Base-by-base conservation (phyloP, 257 asterid species). In the Plantago ovata region DNA sequence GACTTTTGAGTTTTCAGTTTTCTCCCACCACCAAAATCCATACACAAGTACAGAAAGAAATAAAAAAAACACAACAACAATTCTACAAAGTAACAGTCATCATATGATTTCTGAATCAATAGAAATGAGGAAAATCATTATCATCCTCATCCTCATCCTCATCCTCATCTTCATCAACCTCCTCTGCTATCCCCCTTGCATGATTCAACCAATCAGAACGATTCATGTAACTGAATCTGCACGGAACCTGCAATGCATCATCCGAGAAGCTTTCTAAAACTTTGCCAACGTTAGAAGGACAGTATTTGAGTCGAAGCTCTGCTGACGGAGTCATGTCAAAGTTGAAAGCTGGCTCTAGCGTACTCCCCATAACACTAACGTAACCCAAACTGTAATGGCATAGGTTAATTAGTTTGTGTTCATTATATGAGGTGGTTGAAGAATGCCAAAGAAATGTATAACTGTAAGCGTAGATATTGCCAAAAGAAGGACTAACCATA, bases 401-500 rank as follows among this genome's bases (percentile, higher is more conserved):
- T n/a, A n/a, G n/a, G n/a, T n/a, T n/a, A n/a, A n/a, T n/a, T n/a
- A n/a, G n/a, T n/a, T n/a, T n/a, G n/a, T n/a, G n/a, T n/a, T n/a
- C n/a, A n/a, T n/a, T n/a, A n/a, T 6, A 38, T n/a, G 0, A 55
- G 36, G 36, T 1, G 36, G 36, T 28, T 4, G 7, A 0, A 28
- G 0, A 4, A 3, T 28, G 7, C 7, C 4, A 28, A 6, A 8
- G 36, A 28, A 28, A 3, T 28, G 7, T 28, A 28, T 28, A 28
- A 28, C 4, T 28, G 36, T 28, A 28, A 1, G 3, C 1, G 7
- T 28, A 8, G 4, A 28, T 28, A 8, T 28, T 28, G 36, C 36
- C 36, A 8, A 28, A 28, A 28, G 36, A 28, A 8, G 7, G 56
- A 60, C 78, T 76, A 20, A 76, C 89, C 89, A 72, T 65, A 75